phyloP scores from a whole-genome alignment of 192 early-diverging fungal species.

The Backusella morwellensis region DNA sequence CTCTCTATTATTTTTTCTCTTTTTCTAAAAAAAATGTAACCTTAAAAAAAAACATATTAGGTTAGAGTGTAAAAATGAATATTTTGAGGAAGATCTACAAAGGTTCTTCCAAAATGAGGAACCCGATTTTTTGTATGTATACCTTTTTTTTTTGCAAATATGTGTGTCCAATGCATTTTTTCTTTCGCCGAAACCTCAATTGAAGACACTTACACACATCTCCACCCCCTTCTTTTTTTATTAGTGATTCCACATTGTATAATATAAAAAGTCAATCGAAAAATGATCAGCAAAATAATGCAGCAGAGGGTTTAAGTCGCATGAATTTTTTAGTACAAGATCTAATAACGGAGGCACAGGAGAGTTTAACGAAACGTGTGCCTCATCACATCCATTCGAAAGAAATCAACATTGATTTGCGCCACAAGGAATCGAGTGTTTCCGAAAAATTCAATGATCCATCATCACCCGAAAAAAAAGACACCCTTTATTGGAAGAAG shows the following conservation, averaged over 20 bases:
- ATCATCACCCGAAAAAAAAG: not conserved
- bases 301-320: not conserved
- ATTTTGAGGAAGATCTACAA: not conserved
- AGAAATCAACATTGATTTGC: not conserved
- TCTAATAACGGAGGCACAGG: not conserved
- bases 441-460: not conserved
- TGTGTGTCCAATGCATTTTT: not conserved
- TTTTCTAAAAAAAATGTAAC: not conserved
- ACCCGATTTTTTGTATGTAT: not conserved
- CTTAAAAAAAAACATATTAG: not conserved
- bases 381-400: not conserved
- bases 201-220: not conserved
- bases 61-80: conserved; percentile 8
- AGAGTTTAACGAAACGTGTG: not conserved
- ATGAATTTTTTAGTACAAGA: conserved; percentile 3
- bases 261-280: not conserved
- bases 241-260: not conserved
- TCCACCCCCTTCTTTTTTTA: not conserved
- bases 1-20: not conserved
- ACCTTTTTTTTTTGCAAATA: not conserved
- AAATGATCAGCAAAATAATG: not conserved
- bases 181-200: not conserved
- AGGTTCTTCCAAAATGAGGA: not conserved
- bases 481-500: not conserved
- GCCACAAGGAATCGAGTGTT: not conserved